Evolutionary conservation across 2,329 filamentous ascomycete genomes (phyloP).

Genomic region (Hymenoscyphus linearis): DNA sequence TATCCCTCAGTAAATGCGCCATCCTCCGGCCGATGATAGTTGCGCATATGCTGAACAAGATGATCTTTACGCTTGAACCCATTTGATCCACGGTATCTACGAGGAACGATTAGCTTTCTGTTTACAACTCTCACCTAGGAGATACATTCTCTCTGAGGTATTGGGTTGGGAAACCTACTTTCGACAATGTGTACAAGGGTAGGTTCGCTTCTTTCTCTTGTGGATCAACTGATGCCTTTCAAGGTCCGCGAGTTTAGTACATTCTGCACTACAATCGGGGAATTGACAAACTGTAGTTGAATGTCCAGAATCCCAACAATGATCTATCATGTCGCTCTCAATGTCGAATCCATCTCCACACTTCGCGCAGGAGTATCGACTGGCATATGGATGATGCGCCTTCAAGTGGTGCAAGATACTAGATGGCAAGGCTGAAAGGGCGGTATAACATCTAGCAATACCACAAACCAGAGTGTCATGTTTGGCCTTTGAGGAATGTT

Average conservation of each 20-base stretch:
- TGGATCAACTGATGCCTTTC: slow-evolving; percentile 25
- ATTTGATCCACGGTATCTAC: slow-evolving; percentile 28
- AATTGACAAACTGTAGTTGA: slow-evolving; percentile 7
- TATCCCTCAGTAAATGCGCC: neutral
- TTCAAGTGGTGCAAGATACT: neutral
- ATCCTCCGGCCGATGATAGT: slow-evolving; percentile 33
- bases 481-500: neutral
- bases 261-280: slow-evolving; percentile 6
- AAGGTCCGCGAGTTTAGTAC: slow-evolving; percentile 11
- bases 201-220: slow-evolving; percentile 8
- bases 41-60: slow-evolving; percentile 33
- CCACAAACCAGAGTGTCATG: neutral
- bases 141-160: no score
- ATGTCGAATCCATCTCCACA: neutral
- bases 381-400: neutral
- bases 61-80: slow-evolving; percentile 36
- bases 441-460: neutral
- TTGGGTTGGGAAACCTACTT: slow-evolving; percentile 7
- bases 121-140: neutral
- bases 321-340: rapidly evolving
- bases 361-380: neutral
- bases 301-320: neutral
- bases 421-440: neutral
- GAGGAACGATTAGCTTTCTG: neutral
- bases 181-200: slow-evolving; percentile 32